Base-by-base conservation (phyloP, 2,329 filamentous ascomycete species). In the Exophiala phaeomuriformis region DNA sequence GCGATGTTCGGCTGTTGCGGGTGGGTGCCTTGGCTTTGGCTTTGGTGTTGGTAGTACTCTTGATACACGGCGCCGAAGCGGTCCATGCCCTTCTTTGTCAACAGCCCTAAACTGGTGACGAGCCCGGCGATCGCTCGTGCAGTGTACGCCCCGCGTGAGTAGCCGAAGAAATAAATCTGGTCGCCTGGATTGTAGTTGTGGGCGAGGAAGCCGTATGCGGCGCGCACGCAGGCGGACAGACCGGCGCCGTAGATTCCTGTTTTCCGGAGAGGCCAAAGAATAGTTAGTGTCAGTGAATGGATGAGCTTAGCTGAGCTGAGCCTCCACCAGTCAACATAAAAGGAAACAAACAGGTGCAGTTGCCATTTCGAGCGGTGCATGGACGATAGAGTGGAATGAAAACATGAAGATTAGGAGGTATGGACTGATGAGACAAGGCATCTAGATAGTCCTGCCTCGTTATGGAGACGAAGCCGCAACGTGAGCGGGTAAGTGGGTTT, bases 111-210 rank as follows among this genome's bases (percentile, higher is more conserved):
- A 27, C 69, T 64, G 4, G 64, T 69, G 35, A 75, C 71, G 7
- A 76, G 58, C 0, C 72, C 74, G 5, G 72, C 73, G 4, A 75
- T 68, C 4, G 69, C 69, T 5, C 73, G 67, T 2, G 71, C 73
- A 0, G 71, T 74, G 57, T 68, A 76, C 2, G 73, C 73, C 7
- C 73, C 73, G 8, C 73, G 66, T 3, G 70, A 73, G 63, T 75
- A 76, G n/a, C 73, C 73, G 51, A 75, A 71, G 52, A 75, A 70
- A 61, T 72, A 74, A 41, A 76, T 73, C 56, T 75, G 68, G 49
- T 76, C 77, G 52, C 76, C 76, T 0, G 68, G 33, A 5, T 60
- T 56, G 51, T 68, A 68, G 48, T 68, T 67, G 12, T 62, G 60
- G 27, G 64, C 63, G 42, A 67, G 43, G 47, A 68, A 69, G 27